These are phyloP conservation scores for Ballota nigra DNA, from an alignment of 257 asterid genomes.

Conservation along the genomic window DNA sequence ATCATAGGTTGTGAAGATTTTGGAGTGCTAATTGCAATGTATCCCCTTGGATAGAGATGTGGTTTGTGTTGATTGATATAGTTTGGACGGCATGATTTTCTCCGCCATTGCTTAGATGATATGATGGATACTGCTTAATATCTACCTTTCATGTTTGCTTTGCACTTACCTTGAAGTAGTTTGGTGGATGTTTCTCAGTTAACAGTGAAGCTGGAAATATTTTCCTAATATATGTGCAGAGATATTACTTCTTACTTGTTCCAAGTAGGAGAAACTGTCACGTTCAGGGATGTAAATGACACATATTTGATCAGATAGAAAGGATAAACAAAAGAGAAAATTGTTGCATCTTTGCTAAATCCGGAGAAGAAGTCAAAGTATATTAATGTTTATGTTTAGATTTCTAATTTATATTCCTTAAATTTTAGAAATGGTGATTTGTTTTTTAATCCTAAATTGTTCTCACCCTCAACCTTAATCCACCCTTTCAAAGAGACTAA, in stretches of 20 bases:
- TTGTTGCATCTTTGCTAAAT: neutral
- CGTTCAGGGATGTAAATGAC: neutral
- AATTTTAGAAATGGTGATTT: neutral
- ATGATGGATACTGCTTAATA: neutral
- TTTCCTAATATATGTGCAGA: neutral
- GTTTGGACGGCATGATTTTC: neutral
- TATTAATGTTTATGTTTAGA: neutral
- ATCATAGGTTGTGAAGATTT: neutral
- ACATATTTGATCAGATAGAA: neutral
- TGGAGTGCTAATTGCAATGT: neutral
- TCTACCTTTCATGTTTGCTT: slow-evolving; percentile 10
- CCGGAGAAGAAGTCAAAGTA: neutral
- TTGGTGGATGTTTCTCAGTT: neutral
- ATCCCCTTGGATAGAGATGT: neutral
- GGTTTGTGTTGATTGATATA: slow-evolving; percentile 1
- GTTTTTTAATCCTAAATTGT: neutral
- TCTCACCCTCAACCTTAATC: neutral
- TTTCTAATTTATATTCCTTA: neutral
- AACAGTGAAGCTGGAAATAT: neutral
- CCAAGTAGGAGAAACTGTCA: neutral
- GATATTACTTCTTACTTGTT: neutral
- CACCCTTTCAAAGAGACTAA: neutral
- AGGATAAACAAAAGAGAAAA: neutral
- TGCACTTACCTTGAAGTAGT: neutral
- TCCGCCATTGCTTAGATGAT: neutral